phyloP scores from a whole-genome alignment of 2,329 filamentous ascomycete genomes.

The Sclerotinia subarctica region DNA sequence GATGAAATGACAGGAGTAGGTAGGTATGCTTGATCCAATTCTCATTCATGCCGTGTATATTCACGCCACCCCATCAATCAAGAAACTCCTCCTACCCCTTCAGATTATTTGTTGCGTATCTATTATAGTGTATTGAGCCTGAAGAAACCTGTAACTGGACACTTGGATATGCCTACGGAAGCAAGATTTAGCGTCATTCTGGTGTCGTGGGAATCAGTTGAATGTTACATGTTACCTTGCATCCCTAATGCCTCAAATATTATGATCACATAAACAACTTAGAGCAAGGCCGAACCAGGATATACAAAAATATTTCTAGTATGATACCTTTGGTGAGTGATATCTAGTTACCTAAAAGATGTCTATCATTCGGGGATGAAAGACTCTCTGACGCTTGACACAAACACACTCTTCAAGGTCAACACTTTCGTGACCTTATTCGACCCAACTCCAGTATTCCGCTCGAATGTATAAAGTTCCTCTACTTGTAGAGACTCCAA shows the following conservation, averaged over 20 bases:
- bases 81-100: neutral
- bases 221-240: neutral
- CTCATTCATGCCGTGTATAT: neutral
- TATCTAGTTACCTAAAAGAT: neutral
- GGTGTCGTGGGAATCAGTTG: neutral
- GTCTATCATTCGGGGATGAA: constrained; percentile 23
- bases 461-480: constrained; percentile 48
- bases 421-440: neutral
- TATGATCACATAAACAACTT: neutral
- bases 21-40: no score
- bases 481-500: constrained; percentile 63
- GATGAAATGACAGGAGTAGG: neutral
- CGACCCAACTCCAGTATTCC: constrained; percentile 8
- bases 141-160: neutral
- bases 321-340: neutral
- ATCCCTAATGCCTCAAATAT: neutral
- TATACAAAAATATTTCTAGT: neutral
- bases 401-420: constrained; percentile 23
- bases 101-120: neutral
- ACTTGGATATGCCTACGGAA: neutral
- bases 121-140: neutral
- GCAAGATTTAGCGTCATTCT: neutral
- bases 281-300: neutral
- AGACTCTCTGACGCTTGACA: constrained; percentile 29
- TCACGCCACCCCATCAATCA: neutral